Conservation (phyloP, 1,284 basidiomycete species). For the Peniophora sp. region DNA sequence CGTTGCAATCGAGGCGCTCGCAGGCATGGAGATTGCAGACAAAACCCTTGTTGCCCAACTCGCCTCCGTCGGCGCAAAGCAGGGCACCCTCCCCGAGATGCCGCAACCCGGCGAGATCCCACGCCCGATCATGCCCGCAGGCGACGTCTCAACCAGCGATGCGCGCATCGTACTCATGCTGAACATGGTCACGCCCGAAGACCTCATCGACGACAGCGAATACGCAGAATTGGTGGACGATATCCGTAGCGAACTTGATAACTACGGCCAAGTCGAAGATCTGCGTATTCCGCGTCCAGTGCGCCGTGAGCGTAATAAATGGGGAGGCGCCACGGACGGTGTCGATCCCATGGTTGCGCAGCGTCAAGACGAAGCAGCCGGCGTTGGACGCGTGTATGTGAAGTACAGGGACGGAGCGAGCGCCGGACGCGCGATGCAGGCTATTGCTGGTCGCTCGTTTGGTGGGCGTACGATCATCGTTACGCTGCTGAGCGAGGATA, state of each 20-base stretch:
- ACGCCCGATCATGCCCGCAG: slow-evolving; percentile 78
- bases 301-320: slow-evolving; percentile 78
- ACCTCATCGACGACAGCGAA: slow-evolving; percentile 86
- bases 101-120: slow-evolving; percentile 71
- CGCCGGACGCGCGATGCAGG: slow-evolving; percentile 69
- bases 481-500: slow-evolving; percentile 72
- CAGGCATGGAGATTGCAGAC: slow-evolving; percentile 97
- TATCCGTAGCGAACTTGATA: slow-evolving; percentile 86
- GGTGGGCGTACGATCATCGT: slow-evolving; percentile 87
- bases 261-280: slow-evolving; percentile 79
- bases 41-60: slow-evolving; percentile 95
- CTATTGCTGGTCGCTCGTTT: slow-evolving; percentile 86
- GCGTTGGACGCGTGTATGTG: slow-evolving; percentile 92
- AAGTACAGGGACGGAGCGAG: slow-evolving; percentile 60
- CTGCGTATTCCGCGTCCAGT: slow-evolving; percentile 84
- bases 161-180: slow-evolving; percentile 91
- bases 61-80: slow-evolving; percentile 86
- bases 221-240: slow-evolving; percentile 94
- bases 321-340: slow-evolving; percentile 55
- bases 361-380: slow-evolving; percentile 76
- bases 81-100: slow-evolving; percentile 49
- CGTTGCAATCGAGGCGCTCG: slow-evolving; percentile 91
- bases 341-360: slow-evolving; percentile 60
- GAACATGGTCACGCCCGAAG: slow-evolving; percentile 97
- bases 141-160: slow-evolving; percentile 48